phyloP scores from a whole-genome alignment of 441 rosid species.

The Populus hybrid region DNA sequence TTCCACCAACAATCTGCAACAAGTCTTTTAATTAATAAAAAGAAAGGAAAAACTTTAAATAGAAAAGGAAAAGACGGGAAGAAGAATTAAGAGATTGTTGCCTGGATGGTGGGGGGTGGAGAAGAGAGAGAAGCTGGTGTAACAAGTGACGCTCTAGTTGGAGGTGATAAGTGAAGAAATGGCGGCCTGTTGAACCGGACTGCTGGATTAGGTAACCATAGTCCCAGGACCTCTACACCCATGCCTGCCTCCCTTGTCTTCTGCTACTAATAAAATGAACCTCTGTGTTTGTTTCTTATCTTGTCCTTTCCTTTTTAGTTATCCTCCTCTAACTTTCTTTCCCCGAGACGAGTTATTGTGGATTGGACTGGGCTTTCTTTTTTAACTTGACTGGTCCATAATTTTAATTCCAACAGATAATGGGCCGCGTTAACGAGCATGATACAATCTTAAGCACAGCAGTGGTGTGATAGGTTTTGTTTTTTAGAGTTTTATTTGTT shows the following conservation, averaged over 20 bases:
- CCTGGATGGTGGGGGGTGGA: constrained; percentile 57
- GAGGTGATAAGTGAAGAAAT: constrained; percentile 4
- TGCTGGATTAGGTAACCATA: constrained; percentile 25
- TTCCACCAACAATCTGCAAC: constrained; percentile 66
- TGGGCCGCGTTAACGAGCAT: neutral
- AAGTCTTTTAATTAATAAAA: neutral
- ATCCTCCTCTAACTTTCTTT: no score
- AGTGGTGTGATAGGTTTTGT: no score
- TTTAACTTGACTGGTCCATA: neutral
- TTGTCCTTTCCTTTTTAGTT: no score
- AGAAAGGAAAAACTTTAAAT: neutral
- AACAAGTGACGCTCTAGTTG: constrained; percentile 19
- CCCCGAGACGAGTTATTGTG: neutral
- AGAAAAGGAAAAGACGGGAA: neutral
- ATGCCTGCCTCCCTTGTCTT: neutral
- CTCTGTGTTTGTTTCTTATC: neutral
- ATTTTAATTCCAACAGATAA: neutral
- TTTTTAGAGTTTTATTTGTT: no score
- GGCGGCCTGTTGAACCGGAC: constrained; percentile 21
- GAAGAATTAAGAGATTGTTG: constrained; percentile 17
- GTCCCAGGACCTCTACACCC: constrained; percentile 36
- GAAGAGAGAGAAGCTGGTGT: constrained; percentile 44
- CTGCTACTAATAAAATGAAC: neutral
- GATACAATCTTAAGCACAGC: no score
- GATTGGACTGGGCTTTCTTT: neutral